Base-by-base conservation (phyloP, 345 rosid genomes). In the Limnanthes douglasii region DNA sequence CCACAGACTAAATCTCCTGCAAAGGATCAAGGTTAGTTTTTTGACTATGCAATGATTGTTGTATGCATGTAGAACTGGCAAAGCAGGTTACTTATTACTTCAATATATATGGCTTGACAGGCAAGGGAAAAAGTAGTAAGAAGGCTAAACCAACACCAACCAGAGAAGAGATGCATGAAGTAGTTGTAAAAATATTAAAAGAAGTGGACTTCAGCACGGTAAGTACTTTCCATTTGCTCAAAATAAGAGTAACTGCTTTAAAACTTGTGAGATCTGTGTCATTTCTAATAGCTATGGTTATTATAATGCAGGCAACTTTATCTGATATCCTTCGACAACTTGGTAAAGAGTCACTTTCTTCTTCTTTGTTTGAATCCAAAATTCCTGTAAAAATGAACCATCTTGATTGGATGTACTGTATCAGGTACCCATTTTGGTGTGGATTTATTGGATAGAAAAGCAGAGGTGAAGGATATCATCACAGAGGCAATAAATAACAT, bases 161-260 rank as follows among this genome's bases (percentile, higher is more conserved):
- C 50, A 77, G 76, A 61, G 72, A 67, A 47, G 88, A 90, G 65
- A 74, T 90, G 86, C 95, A 72, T 64, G 74, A 59, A 37, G 82
- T 80, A 40, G 94, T 84, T 5, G 70, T 69, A n/a, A 65, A 64
- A 46, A 77, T 77, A 64, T 71, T 90, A 50, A 84, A 80, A 60
- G 69, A 84, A 70, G 98, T 84, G 41, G 95, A 90, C 69, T 90
- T 90, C 69, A 77, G 80, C 60, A 84, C 98, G 30, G 98, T 90
- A 48, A 67, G 94, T 47, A 29, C 31, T 28, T 29, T 40, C 28
- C 37, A 11, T 28, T 53, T 27, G 2, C 30, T 20, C 14, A 25
- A 46, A 28, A 43, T n/a, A 16, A 31, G 28, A 13, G 13, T 25
- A 37, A 26, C 5, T 43, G 22, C 25, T 39, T 15, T 23, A 24